Evolutionary conservation across 768 basidiomycete genomes (phyloP).

Genomic region (Tricholoma sp.): DNA sequence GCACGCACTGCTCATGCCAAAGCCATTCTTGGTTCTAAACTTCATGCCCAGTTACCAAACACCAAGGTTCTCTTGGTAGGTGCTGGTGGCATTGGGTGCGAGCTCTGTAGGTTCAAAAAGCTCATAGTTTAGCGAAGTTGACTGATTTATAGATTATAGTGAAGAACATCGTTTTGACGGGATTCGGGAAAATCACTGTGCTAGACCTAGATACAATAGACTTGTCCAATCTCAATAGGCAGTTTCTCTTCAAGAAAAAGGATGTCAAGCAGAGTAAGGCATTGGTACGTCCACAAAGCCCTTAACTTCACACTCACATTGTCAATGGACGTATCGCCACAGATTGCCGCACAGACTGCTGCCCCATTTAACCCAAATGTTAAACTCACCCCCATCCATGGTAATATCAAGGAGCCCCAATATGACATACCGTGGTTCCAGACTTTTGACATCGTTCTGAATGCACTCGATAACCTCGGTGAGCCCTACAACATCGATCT

Average conservation of each 20-base stretch:
- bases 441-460: slow-evolving; percentile 87
- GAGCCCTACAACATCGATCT: slow-evolving; percentile 16
- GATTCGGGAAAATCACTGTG: slow-evolving; percentile 88
- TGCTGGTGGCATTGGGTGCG: slow-evolving; percentile 96
- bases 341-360: slow-evolving; percentile 84
- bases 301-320: not conserved
- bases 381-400: slow-evolving; percentile 82
- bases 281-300: slow-evolving; percentile 45
- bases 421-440: slow-evolving; percentile 91
- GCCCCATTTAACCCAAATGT: slow-evolving; percentile 85
- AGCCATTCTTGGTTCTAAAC: slow-evolving; percentile 75
- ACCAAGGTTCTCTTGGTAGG: slow-evolving; percentile 86
- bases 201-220: slow-evolving; percentile 98
- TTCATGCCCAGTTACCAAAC: slow-evolving; percentile 53
- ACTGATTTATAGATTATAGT: slow-evolving; percentile 42
- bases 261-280: slow-evolving; percentile 98
- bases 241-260: slow-evolving; percentile 95
- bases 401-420: slow-evolving; percentile 90
- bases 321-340: slow-evolving; percentile 3
- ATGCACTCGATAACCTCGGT: slow-evolving; percentile 96
- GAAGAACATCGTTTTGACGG: slow-evolving; percentile 91
- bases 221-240: slow-evolving; percentile 93
- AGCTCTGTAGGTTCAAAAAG: slow-evolving; percentile 55
- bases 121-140: not conserved
- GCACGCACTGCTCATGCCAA: slow-evolving; percentile 58